These are phyloP conservation scores for Ceriops zippeliana DNA, from an alignment of 345 rosid genomes.

Conservation along the genomic window DNA sequence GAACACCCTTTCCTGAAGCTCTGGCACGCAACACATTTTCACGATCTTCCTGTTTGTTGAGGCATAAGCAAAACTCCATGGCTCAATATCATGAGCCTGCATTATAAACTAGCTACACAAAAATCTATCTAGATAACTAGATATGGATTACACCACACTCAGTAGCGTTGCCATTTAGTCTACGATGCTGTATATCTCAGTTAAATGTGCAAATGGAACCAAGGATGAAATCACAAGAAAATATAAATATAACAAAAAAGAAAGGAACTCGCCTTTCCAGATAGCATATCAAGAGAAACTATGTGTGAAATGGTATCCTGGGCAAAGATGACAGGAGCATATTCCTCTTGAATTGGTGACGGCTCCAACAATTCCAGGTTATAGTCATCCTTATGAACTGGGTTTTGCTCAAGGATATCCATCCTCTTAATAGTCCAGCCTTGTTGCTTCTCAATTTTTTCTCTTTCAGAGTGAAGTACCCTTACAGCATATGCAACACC, in stretches of 20 bases:
- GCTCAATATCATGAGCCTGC: conserved; percentile 1
- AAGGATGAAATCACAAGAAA: neutral
- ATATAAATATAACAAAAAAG: conserved; percentile 3
- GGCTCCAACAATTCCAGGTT: conserved; percentile 58
- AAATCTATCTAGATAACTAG: conserved; percentile 2
- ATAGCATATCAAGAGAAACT: conserved; percentile 86
- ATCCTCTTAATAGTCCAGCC: conserved; percentile 90
- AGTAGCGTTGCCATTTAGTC: no score
- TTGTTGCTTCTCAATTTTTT: conserved; percentile 84
- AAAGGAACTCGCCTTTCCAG: conserved; percentile 69
- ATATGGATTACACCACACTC: neutral
- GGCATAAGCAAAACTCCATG: conserved; percentile 9
- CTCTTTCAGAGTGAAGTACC: conserved; percentile 88
- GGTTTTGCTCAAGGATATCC: conserved; percentile 66
- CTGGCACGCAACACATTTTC: conserved; percentile 88
- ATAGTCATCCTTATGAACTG: conserved; percentile 75
- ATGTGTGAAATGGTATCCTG: conserved; percentile 91
- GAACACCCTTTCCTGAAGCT: conserved; percentile 80
- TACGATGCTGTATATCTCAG: no score
- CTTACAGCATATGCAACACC: conserved; percentile 96
- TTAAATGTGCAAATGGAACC: neutral
- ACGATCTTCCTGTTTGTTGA: conserved; percentile 75
- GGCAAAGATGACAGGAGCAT: conserved; percentile 98
- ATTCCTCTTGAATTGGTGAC: conserved; percentile 82
- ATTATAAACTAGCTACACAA: neutral